These are phyloP conservation scores for Jatropha curcas DNA, from an alignment of 345 rosid species.

Conservation along the genomic window DNA sequence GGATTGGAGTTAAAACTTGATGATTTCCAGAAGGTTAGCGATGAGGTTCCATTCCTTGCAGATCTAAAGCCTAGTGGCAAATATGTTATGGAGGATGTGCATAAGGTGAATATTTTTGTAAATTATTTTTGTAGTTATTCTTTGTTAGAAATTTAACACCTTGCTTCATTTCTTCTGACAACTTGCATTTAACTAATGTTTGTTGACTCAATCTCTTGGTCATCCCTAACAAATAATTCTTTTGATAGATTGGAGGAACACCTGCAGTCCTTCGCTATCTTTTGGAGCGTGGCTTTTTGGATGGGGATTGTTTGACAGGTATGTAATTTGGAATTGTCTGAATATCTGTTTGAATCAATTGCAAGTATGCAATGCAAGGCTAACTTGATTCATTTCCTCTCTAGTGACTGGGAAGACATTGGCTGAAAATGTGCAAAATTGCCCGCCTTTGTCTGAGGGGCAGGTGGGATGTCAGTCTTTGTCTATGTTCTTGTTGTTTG, in stretches of 20 bases:
- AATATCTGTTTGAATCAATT: constrained; percentile 1
- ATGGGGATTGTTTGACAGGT: constrained; percentile 85
- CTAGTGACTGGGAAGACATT: constrained; percentile 91
- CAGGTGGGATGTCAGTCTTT: constrained; percentile 52
- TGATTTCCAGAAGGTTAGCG: constrained; percentile 96
- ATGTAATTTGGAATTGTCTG: constrained; percentile 12
- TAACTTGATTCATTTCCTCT: constrained; percentile 18
- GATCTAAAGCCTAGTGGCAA: constrained; percentile 98
- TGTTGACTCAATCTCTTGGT: not conserved
- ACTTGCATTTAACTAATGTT: not conserved
- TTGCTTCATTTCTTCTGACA: not conserved
- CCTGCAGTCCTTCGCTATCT: constrained; percentile 72
- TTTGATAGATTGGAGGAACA: constrained; percentile 68
- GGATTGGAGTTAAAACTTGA: constrained; percentile 84
- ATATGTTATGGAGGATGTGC: constrained; percentile 96
- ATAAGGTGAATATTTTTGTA: constrained; percentile 60
- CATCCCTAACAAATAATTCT: not conserved
- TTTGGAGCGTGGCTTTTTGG: constrained; percentile 61
- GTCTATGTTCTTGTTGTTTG: not conserved
- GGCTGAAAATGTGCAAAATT: constrained; percentile 70
- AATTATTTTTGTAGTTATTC: constrained; percentile 9
- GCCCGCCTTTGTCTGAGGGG: constrained; percentile 68
- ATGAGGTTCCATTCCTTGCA: constrained; percentile 86
- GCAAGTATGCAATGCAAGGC: constrained; percentile 12
- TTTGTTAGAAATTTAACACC: too few species aligned